A percentile compares a stretch with the other conserved stretches of the same genome.
phyloP scores from a whole-genome alignment of 2,329 filamentous ascomycete species.

The Fusarium verticillioides region DNA sequence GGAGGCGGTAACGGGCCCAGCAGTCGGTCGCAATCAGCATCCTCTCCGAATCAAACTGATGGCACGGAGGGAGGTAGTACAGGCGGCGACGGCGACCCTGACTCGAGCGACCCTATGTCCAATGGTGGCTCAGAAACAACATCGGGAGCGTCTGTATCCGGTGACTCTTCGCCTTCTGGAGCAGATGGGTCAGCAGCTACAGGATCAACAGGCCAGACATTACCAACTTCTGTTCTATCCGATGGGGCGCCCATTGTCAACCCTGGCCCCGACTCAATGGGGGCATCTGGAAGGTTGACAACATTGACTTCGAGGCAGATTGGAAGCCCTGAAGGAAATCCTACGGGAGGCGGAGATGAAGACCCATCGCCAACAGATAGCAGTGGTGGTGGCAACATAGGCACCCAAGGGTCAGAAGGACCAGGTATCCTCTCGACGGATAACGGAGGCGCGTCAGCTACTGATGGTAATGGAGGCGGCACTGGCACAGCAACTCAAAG shows the following conservation, averaged over 20 bases:
- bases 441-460: background rate
- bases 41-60: background rate
- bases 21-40: background rate
- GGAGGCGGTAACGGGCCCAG: background rate
- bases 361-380: background rate
- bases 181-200: background rate
- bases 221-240: background rate
- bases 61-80: background rate
- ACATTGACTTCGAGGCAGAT: background rate
- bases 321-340: background rate
- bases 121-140: background rate
- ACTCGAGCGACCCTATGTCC: background rate
- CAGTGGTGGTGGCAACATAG: background rate
- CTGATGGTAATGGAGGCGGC: background rate
- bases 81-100: background rate
- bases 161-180: background rate
- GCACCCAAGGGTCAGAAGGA: background rate
- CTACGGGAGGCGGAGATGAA: background rate
- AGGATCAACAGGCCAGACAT: background rate
- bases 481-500: background rate
- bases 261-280: background rate
- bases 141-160: background rate
- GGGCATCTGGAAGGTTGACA: background rate
- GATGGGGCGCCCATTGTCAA: conserved; percentile 9
- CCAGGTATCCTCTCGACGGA: background rate